Evolutionary conservation across 345 rosid genomes (phyloP).

Genomic region (Noccaea bulbosa): DNA sequence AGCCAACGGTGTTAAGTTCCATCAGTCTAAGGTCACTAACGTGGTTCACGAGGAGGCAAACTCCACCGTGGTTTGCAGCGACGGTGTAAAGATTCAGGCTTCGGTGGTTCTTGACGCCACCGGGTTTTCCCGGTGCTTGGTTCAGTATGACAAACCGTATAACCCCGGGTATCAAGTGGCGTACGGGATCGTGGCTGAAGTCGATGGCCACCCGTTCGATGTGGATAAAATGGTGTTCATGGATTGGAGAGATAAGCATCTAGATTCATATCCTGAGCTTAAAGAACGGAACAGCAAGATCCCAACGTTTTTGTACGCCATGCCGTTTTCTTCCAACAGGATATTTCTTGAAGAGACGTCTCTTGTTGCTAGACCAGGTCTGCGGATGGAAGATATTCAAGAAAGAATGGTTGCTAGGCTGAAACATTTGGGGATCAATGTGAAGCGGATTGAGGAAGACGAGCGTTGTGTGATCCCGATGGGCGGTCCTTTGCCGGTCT

Average conservation of each 20-base stretch:
- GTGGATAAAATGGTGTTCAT: conserved; percentile 93
- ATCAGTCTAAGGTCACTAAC: conserved; percentile 87
- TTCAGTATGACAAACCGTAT: conserved; percentile 93
- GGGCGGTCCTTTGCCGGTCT: conserved; percentile 97
- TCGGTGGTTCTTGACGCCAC: conserved; percentile 93
- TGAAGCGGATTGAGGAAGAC: conserved; percentile 83
- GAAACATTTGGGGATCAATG: conserved; percentile 79
- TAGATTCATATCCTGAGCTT: conserved; percentile 50
- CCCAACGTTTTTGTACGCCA: conserved; percentile 91
- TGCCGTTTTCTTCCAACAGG: conserved; percentile 82
- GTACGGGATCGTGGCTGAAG: conserved; percentile 91
- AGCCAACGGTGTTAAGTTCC: conserved; percentile 80
- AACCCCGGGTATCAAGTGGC: conserved; percentile 98
- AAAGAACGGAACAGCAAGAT: conserved; percentile 66
- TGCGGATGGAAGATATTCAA: conserved; percentile 80
- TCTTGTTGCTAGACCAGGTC: conserved; percentile 89
- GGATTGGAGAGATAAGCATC: conserved; percentile 98
- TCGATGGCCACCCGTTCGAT: conserved; percentile 92
- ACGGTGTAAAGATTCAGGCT: conserved; percentile 86
- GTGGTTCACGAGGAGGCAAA: conserved; percentile 85
- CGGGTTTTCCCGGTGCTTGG: conserved; percentile 93
- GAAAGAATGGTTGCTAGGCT: conserved; percentile 95
- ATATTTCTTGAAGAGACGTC: conserved; percentile 98
- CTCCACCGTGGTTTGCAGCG: conserved; percentile 78
- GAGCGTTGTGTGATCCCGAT: conserved; percentile 93